phyloP scores from a whole-genome alignment of 331 rosid species.

The Dryas integrifolia region DNA sequence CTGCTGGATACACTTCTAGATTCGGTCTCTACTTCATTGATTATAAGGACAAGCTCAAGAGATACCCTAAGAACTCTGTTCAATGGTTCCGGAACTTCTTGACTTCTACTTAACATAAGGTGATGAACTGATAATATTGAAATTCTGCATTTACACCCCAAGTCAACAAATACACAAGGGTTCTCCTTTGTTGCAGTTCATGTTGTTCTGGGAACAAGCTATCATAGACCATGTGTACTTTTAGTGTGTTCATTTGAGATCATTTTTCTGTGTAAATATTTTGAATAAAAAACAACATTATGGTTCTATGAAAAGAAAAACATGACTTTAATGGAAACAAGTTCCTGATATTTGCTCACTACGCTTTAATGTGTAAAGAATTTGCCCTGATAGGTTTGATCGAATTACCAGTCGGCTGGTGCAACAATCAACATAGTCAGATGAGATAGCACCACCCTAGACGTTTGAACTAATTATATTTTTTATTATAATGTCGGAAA shows the following conservation, averaged over 20 bases:
- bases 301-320: background rate
- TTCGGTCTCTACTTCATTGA: conserved; percentile 85
- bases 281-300: background rate
- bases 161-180: conserved; percentile 1
- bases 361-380: too few species aligned
- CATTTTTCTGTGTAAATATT: background rate
- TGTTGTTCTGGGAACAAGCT: background rate
- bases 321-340: background rate
- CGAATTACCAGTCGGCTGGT: background rate
- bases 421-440: too few species aligned
- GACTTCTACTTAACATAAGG: conserved; percentile 36
- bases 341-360: too few species aligned
- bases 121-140: background rate
- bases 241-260: background rate
- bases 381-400: background rate
- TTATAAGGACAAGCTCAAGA: conserved; percentile 69
- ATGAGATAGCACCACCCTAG: too few species aligned
- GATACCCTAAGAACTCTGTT: conserved; percentile 87
- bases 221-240: background rate
- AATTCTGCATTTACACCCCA: background rate
- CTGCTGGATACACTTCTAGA: conserved; percentile 70
- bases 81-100: conserved; percentile 81
- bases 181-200: background rate
- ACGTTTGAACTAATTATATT: too few species aligned
- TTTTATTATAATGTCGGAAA: too few species aligned